Base-by-base conservation (phyloP, 2,329 filamentous ascomycete species). In the Aspergillus viridinutans region DNA sequence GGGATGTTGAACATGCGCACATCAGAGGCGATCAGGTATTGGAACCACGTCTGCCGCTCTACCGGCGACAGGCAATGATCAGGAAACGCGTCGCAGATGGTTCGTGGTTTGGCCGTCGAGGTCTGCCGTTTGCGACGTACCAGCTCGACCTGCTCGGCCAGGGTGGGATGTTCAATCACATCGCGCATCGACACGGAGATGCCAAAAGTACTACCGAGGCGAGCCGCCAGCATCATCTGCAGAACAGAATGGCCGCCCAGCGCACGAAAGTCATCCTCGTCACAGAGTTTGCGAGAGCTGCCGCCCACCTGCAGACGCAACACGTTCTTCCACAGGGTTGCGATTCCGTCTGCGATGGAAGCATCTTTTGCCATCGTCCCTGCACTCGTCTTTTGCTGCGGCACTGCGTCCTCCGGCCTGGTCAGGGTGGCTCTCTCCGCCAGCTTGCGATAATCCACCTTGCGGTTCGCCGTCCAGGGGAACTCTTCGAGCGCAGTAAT, bases 241-340 rank as follows among this genome's bases (percentile, higher is more conserved):
- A 53, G 51, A n/a, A 53, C 26, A 14, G 51, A 53, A 32, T 53
- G 38, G 20, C 51, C 51, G 9, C 51, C 51, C 7, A 45, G 51
- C 7, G 45, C 12, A 7, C 25, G 25, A 10, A 53, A 53, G 7
- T 45, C 38, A 45, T 53, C 51, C 10, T 35, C 12, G 3, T 35
- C 32, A 17, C 32, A 17, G 40, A 43, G 40, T 8, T 17, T 17
- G n/a, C 20, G 40, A 20, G 20, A 5, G 7, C 8, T 5, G n/a
- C 4, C n/a, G n/a, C 40, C 8, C 8, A 8, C 40, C n/a, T 43
- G n/a, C 8, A 43, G 40, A 21, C 40, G 40, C 40, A 43, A 4
- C n/a, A 43, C 40, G 17, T 43, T 43, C 40, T 21, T 43, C 40
- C 40, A 43, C n/a, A 43, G 17, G 9, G 17, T 43, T 21, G 17